Conservation (phyloP, 495 filamentous ascomycete species). For the Hypoxylon subgilvum region DNA sequence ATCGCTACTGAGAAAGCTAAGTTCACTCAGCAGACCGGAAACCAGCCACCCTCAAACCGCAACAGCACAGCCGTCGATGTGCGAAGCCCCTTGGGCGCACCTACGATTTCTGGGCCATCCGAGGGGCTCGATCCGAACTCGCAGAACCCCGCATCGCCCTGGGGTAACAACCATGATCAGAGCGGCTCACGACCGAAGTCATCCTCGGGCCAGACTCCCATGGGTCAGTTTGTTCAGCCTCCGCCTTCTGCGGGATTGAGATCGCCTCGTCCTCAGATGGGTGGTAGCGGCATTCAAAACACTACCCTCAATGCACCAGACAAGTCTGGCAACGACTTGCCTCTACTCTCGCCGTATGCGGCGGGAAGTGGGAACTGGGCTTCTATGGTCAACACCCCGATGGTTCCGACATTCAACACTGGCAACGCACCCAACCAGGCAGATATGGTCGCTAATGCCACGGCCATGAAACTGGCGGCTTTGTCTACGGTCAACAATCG, state of each 20-base stretch:
- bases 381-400: slow-evolving; percentile 96
- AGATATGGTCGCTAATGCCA: slow-evolving; percentile 98
- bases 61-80: slow-evolving; percentile 87
- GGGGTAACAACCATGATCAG: slow-evolving; percentile 65
- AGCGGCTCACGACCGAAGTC: slow-evolving; percentile 80
- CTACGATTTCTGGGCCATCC: slow-evolving; percentile 73
- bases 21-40: slow-evolving; percentile 92
- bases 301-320: slow-evolving; percentile 80
- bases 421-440: slow-evolving; percentile 70
- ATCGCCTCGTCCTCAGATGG: slow-evolving; percentile 75
- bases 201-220: slow-evolving; percentile 81
- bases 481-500: slow-evolving; percentile 98
- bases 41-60: slow-evolving; percentile 86
- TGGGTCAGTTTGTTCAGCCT: slow-evolving; percentile 95
- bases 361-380: slow-evolving; percentile 91
- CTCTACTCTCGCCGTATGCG: slow-evolving; percentile 87
- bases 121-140: slow-evolving; percentile 53
- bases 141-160: slow-evolving; percentile 76
- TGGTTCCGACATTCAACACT: slow-evolving; percentile 81
- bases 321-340: slow-evolving; percentile 68
- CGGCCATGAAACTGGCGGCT: slow-evolving; percentile 97
- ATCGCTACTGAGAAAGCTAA: slow-evolving; percentile 97
- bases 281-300: slow-evolving; percentile 75
- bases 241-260: slow-evolving; percentile 79
- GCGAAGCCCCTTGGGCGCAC: slow-evolving; percentile 77